Conservation (phyloP, 2,329 filamentous ascomycete genomes). For the Ophiostoma ips region DNA sequence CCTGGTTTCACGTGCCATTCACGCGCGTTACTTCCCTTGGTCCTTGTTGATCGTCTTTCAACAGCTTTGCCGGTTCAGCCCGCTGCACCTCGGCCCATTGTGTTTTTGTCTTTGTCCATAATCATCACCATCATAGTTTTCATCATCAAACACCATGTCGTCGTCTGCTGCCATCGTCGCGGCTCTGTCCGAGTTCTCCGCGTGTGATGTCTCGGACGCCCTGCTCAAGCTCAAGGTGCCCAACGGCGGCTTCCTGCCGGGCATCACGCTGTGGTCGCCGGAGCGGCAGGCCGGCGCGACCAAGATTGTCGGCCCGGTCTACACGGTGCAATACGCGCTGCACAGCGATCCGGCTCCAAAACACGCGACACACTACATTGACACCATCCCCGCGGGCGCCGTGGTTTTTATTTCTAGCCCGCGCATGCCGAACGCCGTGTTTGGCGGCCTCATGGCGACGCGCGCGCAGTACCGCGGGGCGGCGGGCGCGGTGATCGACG, state of each 20-base stretch:
- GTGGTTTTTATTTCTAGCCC: conserved; percentile 38
- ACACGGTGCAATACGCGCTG: conserved; percentile 38
- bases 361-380: conserved; percentile 34
- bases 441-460: conserved; percentile 39
- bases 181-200: conserved; percentile 21
- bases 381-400: conserved; percentile 30
- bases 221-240: conserved; percentile 33
- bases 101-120: too few relatives aligned
- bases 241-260: conserved; percentile 39
- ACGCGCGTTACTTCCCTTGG: too few relatives aligned
- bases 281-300: conserved; percentile 33
- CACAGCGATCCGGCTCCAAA: conserved; percentile 32
- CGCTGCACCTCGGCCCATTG: too few relatives aligned
- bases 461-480: conserved; percentile 30
- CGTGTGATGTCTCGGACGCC: conserved; percentile 36
- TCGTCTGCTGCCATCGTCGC: conserved; percentile 14
- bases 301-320: conserved; percentile 40
- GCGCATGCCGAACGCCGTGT: conserved; percentile 34
- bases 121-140: too few relatives aligned
- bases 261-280: conserved; percentile 41
- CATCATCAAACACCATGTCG: background rate
- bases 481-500: conserved; percentile 36
- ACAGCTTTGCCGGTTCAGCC: too few relatives aligned
- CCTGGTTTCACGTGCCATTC: too few relatives aligned
- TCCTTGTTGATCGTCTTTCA: too few relatives aligned